Base-by-base conservation (phyloP, 2,329 filamentous ascomycete genomes). In the Herpomyces periplanetae region DNA sequence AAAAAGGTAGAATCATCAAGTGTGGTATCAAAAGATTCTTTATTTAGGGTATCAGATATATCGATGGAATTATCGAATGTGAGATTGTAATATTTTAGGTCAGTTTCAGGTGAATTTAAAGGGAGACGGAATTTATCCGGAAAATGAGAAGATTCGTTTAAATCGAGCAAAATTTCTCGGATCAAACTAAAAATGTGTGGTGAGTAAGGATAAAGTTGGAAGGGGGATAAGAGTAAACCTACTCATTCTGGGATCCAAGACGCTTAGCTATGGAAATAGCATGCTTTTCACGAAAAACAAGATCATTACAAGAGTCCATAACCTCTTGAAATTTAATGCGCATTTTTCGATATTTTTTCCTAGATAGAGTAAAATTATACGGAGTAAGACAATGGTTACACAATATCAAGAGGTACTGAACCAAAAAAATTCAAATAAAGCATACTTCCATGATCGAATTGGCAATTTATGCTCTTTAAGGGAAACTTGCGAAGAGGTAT, bases 331-430 rank as follows among this genome's bases (percentile, higher is more conserved):
- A 84, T 11, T 49, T 45, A 34, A 62, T 49, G 40, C 63, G 60
- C 57, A 80, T 66, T 49, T 84, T 84, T 31, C 64, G 62, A 38
- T 84, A 96, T 46, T 96, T 96, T 43, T 87, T 85, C 51, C 66
- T 69, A 47, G 50, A 62, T 17, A n/a, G n/a, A n/a, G n/a, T n/a
- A n/a, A n/a, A n/a, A n/a, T n/a, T n/a, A n/a, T n/a, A n/a, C n/a
- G n/a, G n/a, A n/a, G n/a, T n/a, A n/a, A n/a, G n/a, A n/a, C n/a
- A n/a, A n/a, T n/a, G n/a, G n/a, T n/a, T n/a, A n/a, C n/a, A n/a
- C n/a, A n/a, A n/a, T n/a, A n/a, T n/a, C n/a, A n/a, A n/a, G n/a
- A n/a, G n/a, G n/a, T n/a, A n/a, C n/a, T n/a, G n/a, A n/a, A n/a
- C n/a, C n/a, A n/a, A n/a, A n/a, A n/a, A n/a, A n/a, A n/a, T n/a